These are phyloP conservation scores for Plectosphaerella plurivora DNA, from an alignment of 2,329 filamentous ascomycete species.

Conservation along the genomic window DNA sequence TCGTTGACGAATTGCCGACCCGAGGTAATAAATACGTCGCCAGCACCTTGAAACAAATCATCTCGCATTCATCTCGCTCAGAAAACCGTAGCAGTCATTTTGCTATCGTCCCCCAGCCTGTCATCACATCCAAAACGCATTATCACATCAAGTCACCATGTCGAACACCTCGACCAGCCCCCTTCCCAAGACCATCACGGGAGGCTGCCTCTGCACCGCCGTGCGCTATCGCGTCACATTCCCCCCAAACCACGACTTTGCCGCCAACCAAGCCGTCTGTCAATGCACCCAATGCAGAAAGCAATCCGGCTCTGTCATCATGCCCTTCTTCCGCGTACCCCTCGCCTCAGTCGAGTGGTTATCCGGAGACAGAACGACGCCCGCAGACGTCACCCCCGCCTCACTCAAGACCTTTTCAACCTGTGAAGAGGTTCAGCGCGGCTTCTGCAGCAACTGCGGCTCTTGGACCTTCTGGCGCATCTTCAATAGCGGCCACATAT, in stretches of 20 bases:
- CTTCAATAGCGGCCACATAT: conserved; percentile 20
- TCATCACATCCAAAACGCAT: background rate
- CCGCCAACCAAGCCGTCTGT: conserved; percentile 38
- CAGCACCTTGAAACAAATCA: too few species aligned
- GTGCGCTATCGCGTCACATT: conserved; percentile 46
- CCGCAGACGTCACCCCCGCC: conserved; percentile 12
- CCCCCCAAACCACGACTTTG: conserved; percentile 38
- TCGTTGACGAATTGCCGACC: too few species aligned
- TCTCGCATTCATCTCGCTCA: too few species aligned
- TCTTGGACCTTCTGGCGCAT: conserved; percentile 42
- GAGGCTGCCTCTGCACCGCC: conserved; percentile 47
- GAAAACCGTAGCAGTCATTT: too few species aligned
- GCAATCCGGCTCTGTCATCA: conserved; percentile 41
- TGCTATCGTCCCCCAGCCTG: too few species aligned
- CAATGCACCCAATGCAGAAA: conserved; percentile 54
- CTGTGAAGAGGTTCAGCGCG: conserved; percentile 32
- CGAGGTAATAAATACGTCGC: background rate
- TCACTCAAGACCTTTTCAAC: conserved; percentile 33
- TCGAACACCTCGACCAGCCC: background rate
- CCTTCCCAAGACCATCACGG: conserved; percentile 33
- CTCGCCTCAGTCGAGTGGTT: conserved; percentile 28
- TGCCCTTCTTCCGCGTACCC: conserved; percentile 33
- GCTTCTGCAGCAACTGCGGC: conserved; percentile 45
- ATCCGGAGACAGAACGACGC: conserved; percentile 13
- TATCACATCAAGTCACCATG: background rate